Base-by-base conservation (phyloP, 2,329 filamentous ascomycete genomes). In the Leptographium wingfieldii region DNA sequence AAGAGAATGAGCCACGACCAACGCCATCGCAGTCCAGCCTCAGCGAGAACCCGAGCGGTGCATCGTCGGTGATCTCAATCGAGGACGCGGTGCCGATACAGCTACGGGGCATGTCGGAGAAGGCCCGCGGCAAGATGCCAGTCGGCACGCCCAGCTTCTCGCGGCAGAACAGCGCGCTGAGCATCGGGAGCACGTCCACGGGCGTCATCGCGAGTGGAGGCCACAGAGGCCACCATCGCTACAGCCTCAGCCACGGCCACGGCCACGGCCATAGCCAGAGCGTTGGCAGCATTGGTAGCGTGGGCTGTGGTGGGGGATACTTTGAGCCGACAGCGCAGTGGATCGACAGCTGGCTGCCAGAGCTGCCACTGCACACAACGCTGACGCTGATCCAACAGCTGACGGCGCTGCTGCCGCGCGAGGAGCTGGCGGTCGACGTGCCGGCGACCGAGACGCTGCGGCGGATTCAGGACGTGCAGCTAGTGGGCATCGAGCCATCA, bases 341-440 rank as follows among this genome's bases (percentile, higher is more conserved):
- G 92, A 89, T 97, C 65, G 91, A 96, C 66, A 87, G 83, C 59
- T 97, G 92, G 92, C 82, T 96, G n/a, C 88, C 90, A 0, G 88
- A 95, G 67, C 77, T 96, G 35, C 91, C 92, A 1, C 80, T 97
- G 1, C 92, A 96, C 72, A 95, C 91, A 0, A 85, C 90, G 55
- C 77, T 96, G 31, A 88, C 85, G 5, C 74, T 94, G 12, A 90
- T 95, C 59, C 80, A 85, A 65, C 84, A 87, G 67, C 71, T 86
- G 6, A 76, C 78, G 11, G 79, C 77, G 11, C 70, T 84, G 25
- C 69, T 91, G 72, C 72, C 85, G 66, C 68, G 78, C 16, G 72
- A 80, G 72, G 70, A 75, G 68, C 63, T 77, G 63, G 68, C 69
- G 48, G 73, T 68, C 61, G 60, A 59, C 49, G 31, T 56, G 12